Conservation (phyloP, 2,329 filamentous ascomycete genomes). For the Fusarium cicatricum region DNA sequence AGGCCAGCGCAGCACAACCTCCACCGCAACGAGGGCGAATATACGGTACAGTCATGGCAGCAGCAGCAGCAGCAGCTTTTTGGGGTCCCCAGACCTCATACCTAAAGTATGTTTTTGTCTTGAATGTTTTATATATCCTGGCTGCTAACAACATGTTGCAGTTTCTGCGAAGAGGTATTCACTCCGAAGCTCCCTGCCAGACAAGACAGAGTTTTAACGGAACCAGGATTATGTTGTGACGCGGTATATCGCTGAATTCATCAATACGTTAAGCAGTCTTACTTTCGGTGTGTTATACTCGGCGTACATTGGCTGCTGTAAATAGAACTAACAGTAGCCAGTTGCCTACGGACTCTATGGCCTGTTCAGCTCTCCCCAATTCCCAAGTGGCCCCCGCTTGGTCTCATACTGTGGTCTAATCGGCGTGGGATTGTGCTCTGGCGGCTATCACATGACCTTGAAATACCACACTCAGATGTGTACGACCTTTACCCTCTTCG, state of each 20-base stretch:
- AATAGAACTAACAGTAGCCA: constrained; percentile 30
- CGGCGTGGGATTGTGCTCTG: constrained; percentile 46
- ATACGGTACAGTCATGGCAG: not conserved
- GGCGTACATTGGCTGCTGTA: not conserved
- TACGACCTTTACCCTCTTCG: constrained; percentile 11
- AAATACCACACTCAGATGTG: constrained; percentile 50
- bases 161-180: constrained; percentile 45
- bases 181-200: not conserved
- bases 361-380: constrained; percentile 33
- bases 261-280: constrained; percentile 54
- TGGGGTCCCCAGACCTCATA: constrained; percentile 47
- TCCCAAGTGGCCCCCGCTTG: constrained; percentile 38
- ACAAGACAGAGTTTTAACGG: constrained; percentile 2
- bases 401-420: constrained; percentile 51
- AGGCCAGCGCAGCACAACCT: not conserved
- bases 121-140: not conserved
- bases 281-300: constrained; percentile 42
- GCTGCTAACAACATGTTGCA: not conserved
- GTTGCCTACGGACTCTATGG: constrained; percentile 52
- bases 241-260: constrained; percentile 54
- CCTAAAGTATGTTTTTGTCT: constrained; percentile 39
- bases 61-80: constrained; percentile 36
- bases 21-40: not conserved
- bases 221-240: constrained; percentile 51
- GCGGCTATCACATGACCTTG: constrained; percentile 46